Percentiles rank a stretch among this genome's conserved stretches.
Conservation (phyloP, 495 filamentous ascomycete species). For the Antarctomyces pellizariae region DNA sequence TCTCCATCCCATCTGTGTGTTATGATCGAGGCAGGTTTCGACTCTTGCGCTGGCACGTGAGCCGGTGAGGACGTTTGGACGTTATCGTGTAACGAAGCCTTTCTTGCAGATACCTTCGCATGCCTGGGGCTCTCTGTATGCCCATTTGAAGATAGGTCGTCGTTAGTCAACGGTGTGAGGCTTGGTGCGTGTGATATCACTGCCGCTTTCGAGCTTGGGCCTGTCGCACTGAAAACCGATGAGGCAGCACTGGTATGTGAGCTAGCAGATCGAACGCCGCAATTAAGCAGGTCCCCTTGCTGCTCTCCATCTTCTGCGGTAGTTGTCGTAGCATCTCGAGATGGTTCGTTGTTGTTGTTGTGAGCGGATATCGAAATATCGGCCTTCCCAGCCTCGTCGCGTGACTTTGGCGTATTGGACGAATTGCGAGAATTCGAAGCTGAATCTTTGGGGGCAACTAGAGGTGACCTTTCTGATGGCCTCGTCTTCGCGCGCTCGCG, state of each 20-base stretch:
- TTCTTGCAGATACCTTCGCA: conserved; percentile 12
- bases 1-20: too few species aligned
- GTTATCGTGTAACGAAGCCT: conserved; percentile 5
- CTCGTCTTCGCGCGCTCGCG: conserved; percentile 22
- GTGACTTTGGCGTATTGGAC: conserved; percentile 12
- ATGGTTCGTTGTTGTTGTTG: conserved; percentile 13
- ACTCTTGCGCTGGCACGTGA: background rate
- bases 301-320: conserved; percentile 29
- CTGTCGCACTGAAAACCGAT: conserved; percentile 35
- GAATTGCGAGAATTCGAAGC: conserved; percentile 9
- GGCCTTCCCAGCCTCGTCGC: conserved; percentile 10
- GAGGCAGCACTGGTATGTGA: conserved; percentile 40
- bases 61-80: background rate
- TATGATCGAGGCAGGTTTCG: too few species aligned
- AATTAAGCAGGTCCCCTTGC: conserved; percentile 35
- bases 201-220: conserved; percentile 22
- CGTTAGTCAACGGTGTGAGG: conserved; percentile 54
- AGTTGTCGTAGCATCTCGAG: conserved; percentile 16
- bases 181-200: too few species aligned
- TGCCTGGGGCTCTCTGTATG: conserved; percentile 29
- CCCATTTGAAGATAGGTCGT: conserved; percentile 48
- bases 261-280: conserved; percentile 40
- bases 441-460: conserved; percentile 10
- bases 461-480: conserved; percentile 12
- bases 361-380: conserved; percentile 6